Conservation (phyloP, 1,284 basidiomycete species). For the Stygiomarasmius scandens region DNA sequence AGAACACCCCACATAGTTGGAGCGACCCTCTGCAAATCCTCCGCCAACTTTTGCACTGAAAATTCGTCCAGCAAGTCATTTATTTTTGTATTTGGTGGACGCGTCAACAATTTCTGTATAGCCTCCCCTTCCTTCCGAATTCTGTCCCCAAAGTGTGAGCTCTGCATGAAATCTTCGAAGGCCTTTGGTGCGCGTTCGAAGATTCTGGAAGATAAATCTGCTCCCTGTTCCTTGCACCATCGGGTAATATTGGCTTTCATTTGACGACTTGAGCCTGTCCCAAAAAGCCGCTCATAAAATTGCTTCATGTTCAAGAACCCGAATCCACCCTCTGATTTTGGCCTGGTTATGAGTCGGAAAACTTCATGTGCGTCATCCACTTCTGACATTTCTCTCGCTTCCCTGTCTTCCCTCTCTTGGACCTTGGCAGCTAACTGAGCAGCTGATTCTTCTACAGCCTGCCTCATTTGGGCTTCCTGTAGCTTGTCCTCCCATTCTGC, state of each 20-base stretch:
- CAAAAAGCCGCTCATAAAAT: neutral
- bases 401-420: neutral
- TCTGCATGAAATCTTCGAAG: neutral
- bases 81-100: neutral
- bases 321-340: neutral
- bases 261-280: neutral
- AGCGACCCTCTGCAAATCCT: neutral
- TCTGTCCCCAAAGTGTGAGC: neutral
- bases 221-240: constrained; percentile 3
- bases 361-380: neutral
- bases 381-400: neutral
- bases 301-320: neutral
- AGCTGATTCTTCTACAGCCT: neutral
- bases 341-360: neutral
- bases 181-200: constrained; percentile 3
- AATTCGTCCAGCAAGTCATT: neutral
- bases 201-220: neutral
- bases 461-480: neutral
- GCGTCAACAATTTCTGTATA: constrained; percentile 5
- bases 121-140: constrained; percentile 1
- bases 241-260: constrained; percentile 6
- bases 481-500: neutral
- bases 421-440: neutral
- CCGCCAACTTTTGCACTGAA: neutral
- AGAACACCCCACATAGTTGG: constrained; percentile 7